Percentiles rank a stretch among this genome's conserved stretches.
Conservation (phyloP, 805 yeast species). For the Diddensiella santjacobensis region DNA sequence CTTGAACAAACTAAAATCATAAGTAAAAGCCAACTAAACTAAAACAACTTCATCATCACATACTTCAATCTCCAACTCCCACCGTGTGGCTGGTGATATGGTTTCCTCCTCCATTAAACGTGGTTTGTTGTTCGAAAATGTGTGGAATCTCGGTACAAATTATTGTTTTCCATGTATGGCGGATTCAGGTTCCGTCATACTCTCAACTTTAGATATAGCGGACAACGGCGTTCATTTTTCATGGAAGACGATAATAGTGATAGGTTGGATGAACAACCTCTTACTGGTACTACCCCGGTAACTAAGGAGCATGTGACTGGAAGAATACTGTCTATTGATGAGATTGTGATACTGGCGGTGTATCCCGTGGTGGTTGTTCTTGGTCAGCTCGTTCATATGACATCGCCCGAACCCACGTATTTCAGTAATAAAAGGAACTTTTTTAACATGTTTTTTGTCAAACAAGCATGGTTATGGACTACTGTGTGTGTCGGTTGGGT, state of each 20-base stretch:
- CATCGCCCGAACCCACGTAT: constrained; percentile 26
- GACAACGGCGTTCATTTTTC: no score
- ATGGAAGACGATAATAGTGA: no score
- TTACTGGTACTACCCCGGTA: no score
- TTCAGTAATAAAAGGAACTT: constrained; percentile 55
- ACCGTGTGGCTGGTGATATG: constrained; percentile 57
- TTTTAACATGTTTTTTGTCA: constrained; percentile 72
- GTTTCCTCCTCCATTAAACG: constrained; percentile 21
- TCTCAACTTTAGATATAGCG: no score
- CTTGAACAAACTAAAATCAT: constrained; percentile 70
- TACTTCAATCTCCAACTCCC: constrained; percentile 84
- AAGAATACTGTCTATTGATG: constrained; percentile 18
- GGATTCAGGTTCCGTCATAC: no score
- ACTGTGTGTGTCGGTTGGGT: constrained; percentile 37
- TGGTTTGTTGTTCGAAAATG: no score
- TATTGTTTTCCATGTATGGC: no score
- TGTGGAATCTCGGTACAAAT: no score
- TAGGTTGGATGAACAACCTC: no score
- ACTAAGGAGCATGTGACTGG: no score
- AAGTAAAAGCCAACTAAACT: not conserved
- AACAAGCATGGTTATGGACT: constrained; percentile 94
- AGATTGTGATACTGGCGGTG: constrained; percentile 18
- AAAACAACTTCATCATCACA: constrained; percentile 22
- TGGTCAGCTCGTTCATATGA: constrained; percentile 26
- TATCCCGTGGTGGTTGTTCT: constrained; percentile 26